Conservation (phyloP, 352 stramenopile species). For the Phytophthora syringae region DNA sequence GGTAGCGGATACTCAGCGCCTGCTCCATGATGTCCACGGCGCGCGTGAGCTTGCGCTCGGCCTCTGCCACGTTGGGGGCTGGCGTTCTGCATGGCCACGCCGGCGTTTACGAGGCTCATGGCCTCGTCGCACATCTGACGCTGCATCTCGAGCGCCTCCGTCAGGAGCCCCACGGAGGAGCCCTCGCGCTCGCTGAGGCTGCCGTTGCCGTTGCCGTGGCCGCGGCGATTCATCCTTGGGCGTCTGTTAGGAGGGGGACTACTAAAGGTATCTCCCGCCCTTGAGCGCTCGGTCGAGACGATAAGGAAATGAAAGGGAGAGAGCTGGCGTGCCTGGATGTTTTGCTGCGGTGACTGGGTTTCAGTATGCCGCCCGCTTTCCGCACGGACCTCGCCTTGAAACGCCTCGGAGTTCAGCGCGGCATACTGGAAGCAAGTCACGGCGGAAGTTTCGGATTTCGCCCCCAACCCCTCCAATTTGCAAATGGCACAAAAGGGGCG, state of each 20-base stretch:
- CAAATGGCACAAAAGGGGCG: too few relatives aligned
- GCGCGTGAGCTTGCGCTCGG: constrained; percentile 65
- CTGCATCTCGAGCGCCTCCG: constrained; percentile 50
- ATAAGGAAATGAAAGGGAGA: constrained; percentile 29
- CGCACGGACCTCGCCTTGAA: constrained; percentile 12
- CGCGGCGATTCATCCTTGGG: constrained; percentile 33
- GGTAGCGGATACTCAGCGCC: constrained; percentile 76
- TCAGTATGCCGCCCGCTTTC: too few relatives aligned
- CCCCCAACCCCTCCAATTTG: too few relatives aligned
- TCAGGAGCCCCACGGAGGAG: constrained; percentile 38
- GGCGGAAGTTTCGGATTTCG: constrained; percentile 13
- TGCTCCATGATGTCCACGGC: constrained; percentile 80
- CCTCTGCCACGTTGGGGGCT: constrained; percentile 56
- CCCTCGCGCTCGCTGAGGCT: constrained; percentile 36
- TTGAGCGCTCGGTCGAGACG: not conserved
- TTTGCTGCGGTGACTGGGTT: constrained; percentile 9
- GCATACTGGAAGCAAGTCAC: constrained; percentile 31
- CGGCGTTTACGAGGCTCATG: constrained; percentile 84
- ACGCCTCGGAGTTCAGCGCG: constrained; percentile 18
- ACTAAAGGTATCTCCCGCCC: not conserved
- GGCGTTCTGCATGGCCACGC: constrained; percentile 79
- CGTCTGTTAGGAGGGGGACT: not conserved
- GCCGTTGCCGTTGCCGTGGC: constrained; percentile 20
- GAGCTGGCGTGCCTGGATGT: constrained; percentile 19
- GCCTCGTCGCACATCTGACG: constrained; percentile 75